Evolutionary conservation across 768 basidiomycete genomes (phyloP), one percentile per base, ranked within the genome.

Genomic region (Auricularia heimuer): DNA sequence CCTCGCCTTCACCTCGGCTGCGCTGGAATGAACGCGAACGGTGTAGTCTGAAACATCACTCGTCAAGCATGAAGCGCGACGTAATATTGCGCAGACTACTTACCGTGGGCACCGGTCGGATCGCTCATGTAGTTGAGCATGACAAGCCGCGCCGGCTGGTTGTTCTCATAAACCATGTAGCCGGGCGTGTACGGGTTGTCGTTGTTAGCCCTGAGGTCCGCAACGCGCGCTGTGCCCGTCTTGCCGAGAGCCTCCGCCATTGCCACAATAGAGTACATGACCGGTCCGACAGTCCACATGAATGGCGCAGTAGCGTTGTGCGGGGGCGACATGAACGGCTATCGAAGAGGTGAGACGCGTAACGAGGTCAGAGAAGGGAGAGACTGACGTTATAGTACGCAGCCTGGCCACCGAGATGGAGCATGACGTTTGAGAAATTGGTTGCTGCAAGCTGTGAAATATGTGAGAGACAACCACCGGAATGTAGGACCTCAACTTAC

Each of bases 101-200:
- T 0, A 65, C 74, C 73, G 70, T 72, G 75, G 3, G 77, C 81
- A 3, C 86, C 87, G 3, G 78, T 77, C 0, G 78, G 67, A 69
- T 91, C 89, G 35, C 80, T 78, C 54, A 90, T 78, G 70, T 82
- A 92, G 73, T 93, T 94, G 76, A 92, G 82, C 62, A 93, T 70
- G 4, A 83, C 85, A 0, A 90, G 78, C 54, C 86, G 81, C 8
- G 80, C 79, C 3, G 87, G 82, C 3, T 73, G 76, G 16, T 83
- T 84, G 65, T 87, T 81, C 72, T 93, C 89, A 71, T 92, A 92
- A 62, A 93, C 82, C 6, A 82, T 88, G 71, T 91, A 88, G 34
- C 71, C 79, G 65, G 90, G 87, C 4, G 86, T 88, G 67, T 76
- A 83, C 12, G 79, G 75, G 68, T 77, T 82, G 18, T 75, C 79